These are phyloP conservation scores for Aspergillus sergii DNA, from an alignment of 2,329 filamentous ascomycete species.

Conservation along the genomic window DNA sequence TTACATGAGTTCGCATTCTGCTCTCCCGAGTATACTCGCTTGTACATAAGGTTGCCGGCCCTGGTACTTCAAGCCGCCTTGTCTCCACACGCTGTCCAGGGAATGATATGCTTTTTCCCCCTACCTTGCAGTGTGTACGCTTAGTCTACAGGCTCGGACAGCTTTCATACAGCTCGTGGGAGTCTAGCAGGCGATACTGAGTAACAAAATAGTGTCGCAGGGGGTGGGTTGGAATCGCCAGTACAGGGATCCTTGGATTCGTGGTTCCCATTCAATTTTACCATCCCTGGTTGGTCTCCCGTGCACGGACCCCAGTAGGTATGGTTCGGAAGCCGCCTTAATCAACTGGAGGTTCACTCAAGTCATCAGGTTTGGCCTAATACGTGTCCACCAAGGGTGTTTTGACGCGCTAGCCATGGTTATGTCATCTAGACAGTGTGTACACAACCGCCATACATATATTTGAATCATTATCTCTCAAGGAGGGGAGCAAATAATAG, in stretches of 20 bases:
- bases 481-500: background rate
- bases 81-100: background rate
- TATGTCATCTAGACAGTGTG: background rate
- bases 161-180: background rate
- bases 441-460: constrained; percentile 8
- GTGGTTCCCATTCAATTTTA: background rate
- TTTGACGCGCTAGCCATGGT: background rate
- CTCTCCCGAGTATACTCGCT: constrained; percentile 6
- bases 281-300: background rate
- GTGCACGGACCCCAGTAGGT: background rate
- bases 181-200: background rate
- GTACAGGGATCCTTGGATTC: background rate
- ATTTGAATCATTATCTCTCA: constrained; percentile 1
- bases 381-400: background rate
- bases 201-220: background rate
- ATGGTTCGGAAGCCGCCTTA: background rate
- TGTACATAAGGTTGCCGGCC: constrained; percentile 13
- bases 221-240: background rate
- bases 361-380: background rate
- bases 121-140: background rate
- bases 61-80: background rate
- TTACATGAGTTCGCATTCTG: constrained; percentile 1
- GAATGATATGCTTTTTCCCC: background rate
- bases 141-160: background rate
- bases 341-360: background rate